phyloP scores from a whole-genome alignment of 495 filamentous ascomycete species.

The Amorphotheca resinae region DNA sequence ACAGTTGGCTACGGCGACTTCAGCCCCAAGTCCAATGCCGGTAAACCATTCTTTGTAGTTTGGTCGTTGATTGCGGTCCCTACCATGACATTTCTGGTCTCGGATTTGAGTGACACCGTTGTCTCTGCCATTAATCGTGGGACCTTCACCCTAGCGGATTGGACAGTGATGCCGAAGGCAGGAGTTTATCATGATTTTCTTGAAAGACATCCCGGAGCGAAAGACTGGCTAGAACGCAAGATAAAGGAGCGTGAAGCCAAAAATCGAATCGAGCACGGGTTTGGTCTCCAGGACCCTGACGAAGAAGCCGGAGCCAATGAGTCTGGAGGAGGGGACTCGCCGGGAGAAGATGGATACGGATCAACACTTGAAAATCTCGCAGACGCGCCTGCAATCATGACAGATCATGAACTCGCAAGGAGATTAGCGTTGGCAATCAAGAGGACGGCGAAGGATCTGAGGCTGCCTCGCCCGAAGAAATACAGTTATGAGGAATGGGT shows the following conservation, averaged over 20 bases:
- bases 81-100: slow-evolving; percentile 62
- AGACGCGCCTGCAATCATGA: slow-evolving; percentile 27
- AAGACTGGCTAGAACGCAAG: slow-evolving; percentile 14
- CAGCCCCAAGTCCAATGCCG: slow-evolving; percentile 49
- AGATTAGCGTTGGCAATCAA: slow-evolving; percentile 46
- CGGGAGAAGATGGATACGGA: slow-evolving; percentile 1
- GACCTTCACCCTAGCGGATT: slow-evolving; percentile 50
- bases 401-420: slow-evolving; percentile 44
- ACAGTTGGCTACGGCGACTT: slow-evolving; percentile 74
- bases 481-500: slow-evolving; percentile 67
- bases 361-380: slow-evolving; percentile 35
- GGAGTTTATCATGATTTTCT: slow-evolving; percentile 25
- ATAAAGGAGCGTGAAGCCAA: slow-evolving; percentile 19
- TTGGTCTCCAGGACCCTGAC: slow-evolving; percentile 22
- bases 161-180: slow-evolving; percentile 50
- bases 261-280: slow-evolving; percentile 19
- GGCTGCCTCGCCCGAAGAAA: slow-evolving; percentile 34
- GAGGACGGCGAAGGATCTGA: slow-evolving; percentile 46
- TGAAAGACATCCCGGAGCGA: slow-evolving; percentile 22
- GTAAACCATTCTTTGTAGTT: slow-evolving; percentile 66
- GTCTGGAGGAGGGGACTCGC: background rate
- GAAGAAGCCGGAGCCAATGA: slow-evolving; percentile 22
- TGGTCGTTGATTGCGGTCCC: slow-evolving; percentile 72
- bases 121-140: slow-evolving; percentile 48
- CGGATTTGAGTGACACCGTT: slow-evolving; percentile 56